Evolutionary conservation across 2,329 filamentous ascomycete genomes (phyloP), one percentile per base, ranked within the genome.

Genomic region (Epichloe amarillans): DNA sequence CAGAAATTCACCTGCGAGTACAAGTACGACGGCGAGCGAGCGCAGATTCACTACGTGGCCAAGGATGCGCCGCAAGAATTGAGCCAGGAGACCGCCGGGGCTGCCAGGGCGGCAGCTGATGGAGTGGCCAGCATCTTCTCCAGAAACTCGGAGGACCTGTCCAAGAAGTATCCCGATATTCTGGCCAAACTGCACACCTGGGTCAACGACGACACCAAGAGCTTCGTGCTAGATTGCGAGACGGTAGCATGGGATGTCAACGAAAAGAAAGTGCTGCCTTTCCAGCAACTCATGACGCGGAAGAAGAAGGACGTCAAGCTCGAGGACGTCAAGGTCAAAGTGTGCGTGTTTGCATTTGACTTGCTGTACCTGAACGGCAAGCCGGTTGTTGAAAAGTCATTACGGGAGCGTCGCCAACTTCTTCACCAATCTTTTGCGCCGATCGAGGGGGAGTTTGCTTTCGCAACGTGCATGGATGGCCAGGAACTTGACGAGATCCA

Each of bases 1-100:
- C 93, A 95, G 63, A 86, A 84, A 26, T 98, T 98, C 62, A 97
- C 93, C 1, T 98, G 93, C 69, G 93, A 98, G 66, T 98, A 95
- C 75, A 98, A 98, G 67, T 98, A 98, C 62, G 93, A 98, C 61
- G 93, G 93, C 46, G 93, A 98, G 68, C 79, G 93, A 63, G 93
- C 93, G n/a, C 93, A 98, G 64, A 97, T 98, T 47, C 93, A 98
- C 65, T 98, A 95, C 58, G 88, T 97, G 35, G 84, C 90, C 4
- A 87, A 88, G 55, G 86, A 91, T 54, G 79, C 86, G 10, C 72
- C 80, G 2, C 72, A 85, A 53, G 76, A 88, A 50, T 84, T 88
- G 57, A 77, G 78, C 52, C 77, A 84, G 45, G 74, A 79, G 37
- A 70, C 77, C 1, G 70, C 74, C 11, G 69, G 78, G 5, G 80